Evolutionary conservation across 2,329 filamentous ascomycete species (phyloP), one percentile per base, ranked within the genome.

Genomic region (Ceratocystis lukuohia): DNA sequence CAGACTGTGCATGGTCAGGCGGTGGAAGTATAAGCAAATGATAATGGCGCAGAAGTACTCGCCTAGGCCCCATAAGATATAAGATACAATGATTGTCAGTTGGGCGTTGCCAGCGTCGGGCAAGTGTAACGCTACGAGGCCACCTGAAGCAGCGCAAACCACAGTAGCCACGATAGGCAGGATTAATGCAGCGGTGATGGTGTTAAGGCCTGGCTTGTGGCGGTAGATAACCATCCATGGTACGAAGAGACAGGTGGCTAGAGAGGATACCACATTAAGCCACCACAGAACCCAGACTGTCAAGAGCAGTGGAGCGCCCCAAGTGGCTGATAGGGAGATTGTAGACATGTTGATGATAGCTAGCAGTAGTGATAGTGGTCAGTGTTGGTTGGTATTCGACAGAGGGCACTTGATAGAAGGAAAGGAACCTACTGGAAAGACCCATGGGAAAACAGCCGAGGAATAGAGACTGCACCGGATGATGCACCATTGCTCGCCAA

Each of bases 1-100:
- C 15, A 89, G 78, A 44, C 85, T 84, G 73, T 89, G 82, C 2
- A 89, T 73, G 3, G 83, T 84, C 12, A 90, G 77, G 12, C 87
- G 84, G 68, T 87, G 83, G 72, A 88, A 88, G 74, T 89, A 90
- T 45, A 89, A 80, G n/a, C 82, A 83, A 30, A 89, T 76, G 22
- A 88, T 80, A 56, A 80, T 79, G 73, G 85, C 80, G 1, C 85
- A 82, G 63, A 89, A 78, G 53, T 74, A 74, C 71, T 76, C 79
- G 4, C 85, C 84, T 67, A 84, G 83, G 0, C 86, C 86, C 85
- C 84, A 89, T 70, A 89, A 80, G 22, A 88, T 76, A 71, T 89
- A 90, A 1, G 80, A 85, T 12, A 77, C 77, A n/a, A 88, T 75
- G 25, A 89, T 71, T 0, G 87, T 89, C 45, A 80, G 80, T 25